Evolutionary conservation across 331 rosid genomes (phyloP), one percentile per base, ranked within the genome.

Genomic region (Erythrophleum ivorense): DNA sequence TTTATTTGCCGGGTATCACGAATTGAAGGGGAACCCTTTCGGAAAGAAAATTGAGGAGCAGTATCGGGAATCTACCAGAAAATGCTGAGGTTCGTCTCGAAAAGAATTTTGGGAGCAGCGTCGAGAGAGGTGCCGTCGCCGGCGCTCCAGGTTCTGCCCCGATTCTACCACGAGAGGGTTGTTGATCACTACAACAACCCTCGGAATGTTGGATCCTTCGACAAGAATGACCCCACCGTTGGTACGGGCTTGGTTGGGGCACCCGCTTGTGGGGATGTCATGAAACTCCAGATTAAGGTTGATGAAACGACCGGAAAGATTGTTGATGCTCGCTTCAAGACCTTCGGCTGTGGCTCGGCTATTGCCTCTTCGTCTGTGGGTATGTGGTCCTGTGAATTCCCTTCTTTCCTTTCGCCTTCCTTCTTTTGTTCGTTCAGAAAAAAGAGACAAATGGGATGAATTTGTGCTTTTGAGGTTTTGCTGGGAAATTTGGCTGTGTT

Each of bases 331-430:
- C 85, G 97, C 81, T 95, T 95, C 88, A 95, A 95, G 90, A 95
- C 99, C 74, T 95, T 93, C 60, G 99, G 99, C 0, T 95, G 99
- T 77, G 99, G 99, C 6, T 95, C 99, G 29, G 99, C 99, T 40
- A 92, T 96, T 77, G 98, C 99, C 48, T 96, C 98, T 46, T 96
- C 99, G 6, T 94, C 99, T 0, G 90, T 90, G 18, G 99, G 99
- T 96, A 73, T n/a, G 88, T 66, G 57, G 4, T 65, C 16, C 46
- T 43, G 10, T 6, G 49, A 2, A 46, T 29, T 54, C n/a, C 21
- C 52, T 49, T 21, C 18, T 77, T 2, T 0, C 33, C 62, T 21
- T 33, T 76, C 7, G 33, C 82, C 50, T 9, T 33, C 67, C 14
- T 40, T 24, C 74, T 64, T 50, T 45, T 40, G 7, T 69, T 10